These are phyloP conservation scores for Beauveria rudraprayagi DNA, from an alignment of 2,329 filamentous ascomycete genomes.

Conservation along the genomic window DNA sequence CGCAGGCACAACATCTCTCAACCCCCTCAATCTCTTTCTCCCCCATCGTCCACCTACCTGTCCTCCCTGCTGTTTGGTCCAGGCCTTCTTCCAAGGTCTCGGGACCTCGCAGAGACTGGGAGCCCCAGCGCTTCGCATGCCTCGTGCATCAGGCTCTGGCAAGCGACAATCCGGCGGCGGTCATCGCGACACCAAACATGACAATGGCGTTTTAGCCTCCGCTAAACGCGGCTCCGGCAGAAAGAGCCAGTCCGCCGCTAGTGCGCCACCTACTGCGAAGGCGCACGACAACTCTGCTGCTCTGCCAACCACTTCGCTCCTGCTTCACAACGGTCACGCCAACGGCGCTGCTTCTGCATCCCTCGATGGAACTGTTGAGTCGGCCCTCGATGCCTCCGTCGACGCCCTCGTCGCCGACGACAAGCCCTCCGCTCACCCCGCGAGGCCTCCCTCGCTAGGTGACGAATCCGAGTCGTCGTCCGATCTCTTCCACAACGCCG, in stretches of 20 bases:
- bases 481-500: constrained; percentile 28
- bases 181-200: constrained; percentile 68
- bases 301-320: constrained; percentile 18
- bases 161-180: constrained; percentile 57
- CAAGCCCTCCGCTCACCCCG: neutral
- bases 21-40: constrained; percentile 11
- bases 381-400: neutral
- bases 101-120: constrained; percentile 29
- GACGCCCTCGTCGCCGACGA: constrained; percentile 1
- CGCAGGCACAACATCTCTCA: constrained; percentile 3
- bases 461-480: constrained; percentile 21
- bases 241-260: constrained; percentile 37
- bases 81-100: constrained; percentile 26
- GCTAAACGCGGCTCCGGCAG: constrained; percentile 30
- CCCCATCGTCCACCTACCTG: constrained; percentile 11
- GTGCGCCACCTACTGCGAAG: constrained; percentile 30
- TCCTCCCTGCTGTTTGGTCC: constrained; percentile 27
- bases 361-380: neutral
- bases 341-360: neutral
- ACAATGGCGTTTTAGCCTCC: constrained; percentile 73
- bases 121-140: constrained; percentile 42
- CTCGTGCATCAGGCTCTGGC: constrained; percentile 49
- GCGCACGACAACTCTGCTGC: constrained; percentile 22
- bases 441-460: constrained; percentile 4
- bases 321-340: constrained; percentile 13